Evolutionary conservation across 148 eudicot genomes (phyloP), one percentile per base, ranked within the genome.

Genomic region (Dianthus caryophyllus): DNA sequence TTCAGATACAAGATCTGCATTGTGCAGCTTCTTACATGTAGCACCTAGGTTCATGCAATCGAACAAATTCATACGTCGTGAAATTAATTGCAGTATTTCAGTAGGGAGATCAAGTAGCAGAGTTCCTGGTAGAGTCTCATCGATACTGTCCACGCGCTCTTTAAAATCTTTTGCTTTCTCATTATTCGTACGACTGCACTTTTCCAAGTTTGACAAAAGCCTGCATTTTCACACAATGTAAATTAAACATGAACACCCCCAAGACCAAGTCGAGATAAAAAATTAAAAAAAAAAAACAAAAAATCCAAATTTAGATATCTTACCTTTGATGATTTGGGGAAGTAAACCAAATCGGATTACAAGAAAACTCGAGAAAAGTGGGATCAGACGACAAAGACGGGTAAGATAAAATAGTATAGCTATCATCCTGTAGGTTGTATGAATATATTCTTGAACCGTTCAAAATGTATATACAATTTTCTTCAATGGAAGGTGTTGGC

Each of bases 11-110:
- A 56, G 25, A 33, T 29, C 14, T n/a, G 12, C 31, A 18, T 21
- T 13, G 12, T 17, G 9, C 2, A 61, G 4, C 13, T 0, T 6
- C 24, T 33, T 70, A 30, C 73, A 61, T 0, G 59, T 61, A 4
- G 47, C 47, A 14, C 73, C 48, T 0, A 70, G 53, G 31, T 50
- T 70, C 30, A 36, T 30, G n/a, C 50, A 60, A 22, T 70, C 73
- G 18, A 60, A 70, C 12, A 70, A 61, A 50, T 33, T 55, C 25
- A 61, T 31, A 22, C 20, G 12, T 6, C 21, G 12, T 20, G 59
- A 9, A 44, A 70, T 52, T 22, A 22, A 33, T 36, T 9, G 12
- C 18, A 49, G 14, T 5, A 61, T 9, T n/a, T 70, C 66, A 16
- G 22, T 0, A 7, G 66, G 59, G 24, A 70, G 60, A 11, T 70